phyloP scores from a whole-genome alignment of 805 yeast genomes.

The Monosporozyma yasuniensis region DNA sequence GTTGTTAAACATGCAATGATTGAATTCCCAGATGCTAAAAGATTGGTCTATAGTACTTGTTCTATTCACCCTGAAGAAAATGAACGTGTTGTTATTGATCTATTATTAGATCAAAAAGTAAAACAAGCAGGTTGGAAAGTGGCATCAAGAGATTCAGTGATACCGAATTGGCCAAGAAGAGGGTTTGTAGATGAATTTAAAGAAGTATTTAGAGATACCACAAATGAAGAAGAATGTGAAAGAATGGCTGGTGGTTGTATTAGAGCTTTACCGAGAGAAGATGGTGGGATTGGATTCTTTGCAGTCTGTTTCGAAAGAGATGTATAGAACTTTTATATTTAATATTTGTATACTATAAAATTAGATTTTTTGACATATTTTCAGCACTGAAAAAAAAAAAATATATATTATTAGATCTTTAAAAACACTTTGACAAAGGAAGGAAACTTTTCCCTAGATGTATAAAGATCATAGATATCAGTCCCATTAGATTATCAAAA shows the following conservation, averaged over 20 bases:
- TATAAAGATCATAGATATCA: background rate
- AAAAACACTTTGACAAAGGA: too few relatives aligned
- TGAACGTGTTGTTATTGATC: conserved; percentile 79
- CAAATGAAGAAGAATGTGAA: conserved; percentile 38
- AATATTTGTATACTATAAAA: background rate
- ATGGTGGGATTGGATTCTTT: conserved; percentile 98
- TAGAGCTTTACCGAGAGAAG: conserved; percentile 73
- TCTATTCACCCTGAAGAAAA: conserved; percentile 91
- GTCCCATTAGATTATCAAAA: background rate
- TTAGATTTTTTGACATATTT: too few relatives aligned
- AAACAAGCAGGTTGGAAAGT: conserved; percentile 68
- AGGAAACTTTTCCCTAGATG: too few relatives aligned
- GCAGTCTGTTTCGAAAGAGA: conserved; percentile 73
- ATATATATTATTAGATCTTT: background rate
- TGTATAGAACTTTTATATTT: background rate
- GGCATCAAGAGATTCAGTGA: conserved; percentile 46
- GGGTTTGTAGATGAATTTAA: conserved; percentile 67
- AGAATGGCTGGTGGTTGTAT: conserved; percentile 77
- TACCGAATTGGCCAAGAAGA: conserved; percentile 81
- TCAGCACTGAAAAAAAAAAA: too few relatives aligned
- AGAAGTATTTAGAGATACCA: conserved; percentile 35
- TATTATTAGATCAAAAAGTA: conserved; percentile 60
- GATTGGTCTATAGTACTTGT: conserved; percentile 90
- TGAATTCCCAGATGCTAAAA: conserved; percentile 64
- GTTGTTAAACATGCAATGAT: conserved; percentile 86